These are phyloP conservation scores for Citrullus amarus DNA, from an alignment of 306 rosid genomes.

Conservation along the genomic window DNA sequence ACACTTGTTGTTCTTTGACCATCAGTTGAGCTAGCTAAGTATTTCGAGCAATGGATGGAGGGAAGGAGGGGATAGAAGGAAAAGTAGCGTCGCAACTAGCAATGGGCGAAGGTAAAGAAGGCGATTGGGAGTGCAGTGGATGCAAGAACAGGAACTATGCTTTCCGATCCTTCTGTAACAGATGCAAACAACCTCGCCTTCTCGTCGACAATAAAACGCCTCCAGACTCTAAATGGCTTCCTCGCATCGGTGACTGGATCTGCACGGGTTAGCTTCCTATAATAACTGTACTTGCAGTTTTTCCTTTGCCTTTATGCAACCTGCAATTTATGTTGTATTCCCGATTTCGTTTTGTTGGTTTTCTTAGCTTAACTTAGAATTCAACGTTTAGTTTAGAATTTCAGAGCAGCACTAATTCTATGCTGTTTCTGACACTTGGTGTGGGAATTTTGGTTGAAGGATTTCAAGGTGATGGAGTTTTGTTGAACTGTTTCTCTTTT, in stretches of 20 bases:
- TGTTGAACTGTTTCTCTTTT: not conserved
- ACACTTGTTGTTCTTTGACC: not conserved
- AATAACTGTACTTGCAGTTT: not conserved
- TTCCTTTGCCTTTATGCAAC: not conserved
- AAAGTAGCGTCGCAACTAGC: not conserved
- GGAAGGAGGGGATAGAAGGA: slow-evolving; percentile 3
- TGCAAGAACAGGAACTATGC: slow-evolving; percentile 92
- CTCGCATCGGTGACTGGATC: slow-evolving; percentile 96
- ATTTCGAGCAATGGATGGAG: not conserved
- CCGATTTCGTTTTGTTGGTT: not conserved
- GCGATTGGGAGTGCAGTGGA: slow-evolving; percentile 92
- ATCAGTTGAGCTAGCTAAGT: not conserved
- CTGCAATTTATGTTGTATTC: not conserved
- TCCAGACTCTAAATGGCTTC: slow-evolving; percentile 93
- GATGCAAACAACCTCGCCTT: slow-evolving; percentile 92
- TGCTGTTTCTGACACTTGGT: not conserved
- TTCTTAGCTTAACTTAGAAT: not conserved
- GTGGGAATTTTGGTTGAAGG: not conserved
- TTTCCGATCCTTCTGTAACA: slow-evolving; percentile 91
- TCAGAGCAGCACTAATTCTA: not conserved
- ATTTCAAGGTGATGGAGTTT: not conserved
- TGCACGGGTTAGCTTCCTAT: slow-evolving; percentile 61
- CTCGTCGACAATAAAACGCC: slow-evolving; percentile 90
- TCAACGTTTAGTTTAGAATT: not conserved
- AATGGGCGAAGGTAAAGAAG: slow-evolving; percentile 84